Conservation (phyloP, 2,329 filamentous ascomycete genomes). For the Aspergillus niger region DNA sequence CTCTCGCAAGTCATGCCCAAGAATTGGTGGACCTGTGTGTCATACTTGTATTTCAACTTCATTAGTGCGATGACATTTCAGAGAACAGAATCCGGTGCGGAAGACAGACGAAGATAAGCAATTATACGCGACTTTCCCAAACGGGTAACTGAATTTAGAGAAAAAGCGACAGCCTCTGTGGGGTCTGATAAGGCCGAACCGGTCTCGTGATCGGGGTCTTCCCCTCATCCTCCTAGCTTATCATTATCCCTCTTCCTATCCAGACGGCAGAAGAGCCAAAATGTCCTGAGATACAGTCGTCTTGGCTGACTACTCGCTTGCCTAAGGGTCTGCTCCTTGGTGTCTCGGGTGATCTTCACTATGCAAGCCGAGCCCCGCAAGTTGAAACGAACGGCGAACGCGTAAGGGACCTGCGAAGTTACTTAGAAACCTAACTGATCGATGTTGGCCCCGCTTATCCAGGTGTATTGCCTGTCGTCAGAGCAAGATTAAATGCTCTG, state of each 20-base stretch:
- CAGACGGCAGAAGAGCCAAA: too few species aligned
- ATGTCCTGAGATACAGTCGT: not conserved
- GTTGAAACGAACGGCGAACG: constrained; percentile 12
- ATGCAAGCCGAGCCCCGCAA: constrained; percentile 11
- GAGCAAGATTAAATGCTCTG: constrained; percentile 47
- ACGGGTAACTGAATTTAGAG: not conserved
- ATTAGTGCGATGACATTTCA: too few species aligned
- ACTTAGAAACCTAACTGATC: not conserved
- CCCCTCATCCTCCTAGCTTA: not conserved
- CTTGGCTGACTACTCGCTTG: not conserved
- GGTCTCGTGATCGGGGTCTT: not conserved
- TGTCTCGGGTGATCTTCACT: not conserved
- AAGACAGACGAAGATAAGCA: not conserved
- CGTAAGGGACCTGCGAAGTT: constrained; percentile 7
- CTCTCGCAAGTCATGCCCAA: too few species aligned
- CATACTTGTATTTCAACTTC: too few species aligned
- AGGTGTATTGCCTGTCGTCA: constrained; percentile 37
- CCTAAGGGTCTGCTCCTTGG: not conserved
- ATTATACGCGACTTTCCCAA: not conserved
- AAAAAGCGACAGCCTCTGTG: not conserved
- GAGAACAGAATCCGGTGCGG: too few species aligned
- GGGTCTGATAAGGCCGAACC: not conserved
- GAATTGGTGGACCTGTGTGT: too few species aligned
- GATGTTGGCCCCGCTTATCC: not conserved
- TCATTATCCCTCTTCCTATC: not conserved